phyloP scores from a whole-genome alignment of 495 filamentous ascomycete species.

The Penicillium goetzii region DNA sequence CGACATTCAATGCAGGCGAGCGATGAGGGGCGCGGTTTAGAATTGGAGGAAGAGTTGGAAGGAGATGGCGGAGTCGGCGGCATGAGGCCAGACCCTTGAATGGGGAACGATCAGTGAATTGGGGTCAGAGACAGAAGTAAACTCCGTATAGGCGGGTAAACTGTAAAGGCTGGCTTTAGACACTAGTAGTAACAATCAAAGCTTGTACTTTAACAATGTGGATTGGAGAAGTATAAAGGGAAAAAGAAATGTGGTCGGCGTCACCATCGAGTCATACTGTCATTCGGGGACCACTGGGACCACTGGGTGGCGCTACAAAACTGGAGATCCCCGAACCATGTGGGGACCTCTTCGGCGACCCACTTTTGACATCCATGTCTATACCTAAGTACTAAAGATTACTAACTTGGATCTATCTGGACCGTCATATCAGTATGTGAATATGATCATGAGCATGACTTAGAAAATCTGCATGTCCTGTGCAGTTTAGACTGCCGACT shows the following conservation, averaged over 20 bases:
- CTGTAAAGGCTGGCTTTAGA: background rate
- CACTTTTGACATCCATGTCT: too few species aligned
- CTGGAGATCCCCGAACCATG: background rate
- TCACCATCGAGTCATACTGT: background rate
- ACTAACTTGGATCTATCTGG: too few species aligned
- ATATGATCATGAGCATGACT: too few species aligned
- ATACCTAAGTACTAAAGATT: too few species aligned
- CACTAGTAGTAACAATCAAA: background rate
- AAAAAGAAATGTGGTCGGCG: background rate
- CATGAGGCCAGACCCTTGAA: background rate
- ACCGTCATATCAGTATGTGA: too few species aligned
- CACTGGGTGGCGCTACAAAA: background rate
- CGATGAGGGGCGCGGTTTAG: slow-evolving; percentile 4
- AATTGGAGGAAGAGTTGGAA: background rate
- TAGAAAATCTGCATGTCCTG: too few species aligned
- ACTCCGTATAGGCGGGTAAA: background rate
- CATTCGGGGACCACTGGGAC: background rate
- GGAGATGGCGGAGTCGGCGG: background rate
- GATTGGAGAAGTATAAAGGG: background rate
- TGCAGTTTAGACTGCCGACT: too few species aligned
- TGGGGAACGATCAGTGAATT: background rate
- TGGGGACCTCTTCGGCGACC: background rate
- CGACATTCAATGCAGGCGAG: slow-evolving; percentile 48
- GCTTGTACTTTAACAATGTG: background rate
- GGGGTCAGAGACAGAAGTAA: background rate